These are phyloP conservation scores for Cutaneotrichosporon spelunceum DNA, from an alignment of 1,284 basidiomycete genomes.

Conservation along the genomic window DNA sequence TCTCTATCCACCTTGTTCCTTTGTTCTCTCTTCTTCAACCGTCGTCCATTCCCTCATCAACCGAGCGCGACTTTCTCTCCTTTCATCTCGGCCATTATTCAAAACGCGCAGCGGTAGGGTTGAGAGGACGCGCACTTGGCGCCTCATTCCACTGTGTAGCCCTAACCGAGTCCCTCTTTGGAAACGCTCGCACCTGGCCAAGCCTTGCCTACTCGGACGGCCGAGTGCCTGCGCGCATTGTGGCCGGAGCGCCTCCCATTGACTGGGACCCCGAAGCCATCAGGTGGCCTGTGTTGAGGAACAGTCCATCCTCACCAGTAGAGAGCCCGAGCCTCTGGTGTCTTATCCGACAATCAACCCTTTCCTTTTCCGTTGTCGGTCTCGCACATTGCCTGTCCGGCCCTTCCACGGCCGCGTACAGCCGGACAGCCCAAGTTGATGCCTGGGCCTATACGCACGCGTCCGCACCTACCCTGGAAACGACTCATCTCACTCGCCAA, in stretches of 20 bases:
- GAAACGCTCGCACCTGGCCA: background rate
- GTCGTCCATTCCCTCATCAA: background rate
- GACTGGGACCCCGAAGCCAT: no score
- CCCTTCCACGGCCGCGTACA: background rate
- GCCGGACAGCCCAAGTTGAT: no score
- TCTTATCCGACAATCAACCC: no score
- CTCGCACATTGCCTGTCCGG: no score
- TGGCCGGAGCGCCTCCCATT: background rate
- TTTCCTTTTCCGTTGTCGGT: no score
- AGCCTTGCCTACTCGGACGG: background rate
- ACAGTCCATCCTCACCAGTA: no score
- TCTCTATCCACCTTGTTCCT: background rate
- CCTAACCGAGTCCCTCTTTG: background rate
- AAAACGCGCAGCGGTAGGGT: background rate
- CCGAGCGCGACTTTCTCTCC: background rate
- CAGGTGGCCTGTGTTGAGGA: no score
- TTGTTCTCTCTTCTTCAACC: background rate
- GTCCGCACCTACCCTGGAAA: background rate
- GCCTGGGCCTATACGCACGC: background rate
- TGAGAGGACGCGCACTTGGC: conserved; percentile 1
- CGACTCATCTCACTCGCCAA: background rate
- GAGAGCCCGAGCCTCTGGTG: no score
- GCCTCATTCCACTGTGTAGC: background rate
- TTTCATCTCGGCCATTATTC: background rate
- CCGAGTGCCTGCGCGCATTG: background rate